Evolutionary conservation across 208 protist species (phyloP), one percentile per base, ranked within the genome.

Genomic region (Blechomonas ayalai): DNA sequence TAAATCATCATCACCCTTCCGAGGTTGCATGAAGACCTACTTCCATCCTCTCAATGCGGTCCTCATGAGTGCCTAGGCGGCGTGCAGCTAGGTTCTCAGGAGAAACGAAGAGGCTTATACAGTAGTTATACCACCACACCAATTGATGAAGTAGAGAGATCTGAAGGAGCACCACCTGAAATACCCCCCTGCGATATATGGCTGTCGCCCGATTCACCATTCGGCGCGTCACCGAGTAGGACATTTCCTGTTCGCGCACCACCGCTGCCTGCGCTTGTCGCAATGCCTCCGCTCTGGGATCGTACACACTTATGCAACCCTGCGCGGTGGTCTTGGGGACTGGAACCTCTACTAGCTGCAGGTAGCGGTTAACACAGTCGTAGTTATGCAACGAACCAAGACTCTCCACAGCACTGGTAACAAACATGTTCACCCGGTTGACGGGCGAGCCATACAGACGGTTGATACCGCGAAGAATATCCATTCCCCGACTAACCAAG

Each of bases 381-480:
- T 78, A 74, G 42, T 67, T 72, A 48, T 62, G 59, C 36, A 89
- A 36, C 0, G 75, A 67, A 0, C 79, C 83, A 0, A 89, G 62
- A 13, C 55, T 59, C 37, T 66, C 51, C 23, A 89, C 63, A 7
- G 84, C 78, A 2, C 67, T 50, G 19, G 60, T 43, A 16, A 82
- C 75, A 37, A 92, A 74, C 62, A 90, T 83, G 53, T 87, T 85
- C 26, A 90, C 48, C 16, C 75, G 72, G 39, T 88, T 90, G 13
- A 92, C 42, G 13, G 80, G 84, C 2, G 77, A 82, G 20, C 72
- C 77, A 52, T 89, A 90, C 23, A 84, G 59, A 16, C 78, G 75
- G 62, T 92, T 92, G 25, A 88, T 36, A 40, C 73, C 61, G 33
- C 80, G 80, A 19, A 92, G 56, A 62, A 92, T 82, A 39, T 92